Evolutionary conservation across 2,329 filamentous ascomycete genomes (phyloP), one percentile per base, ranked within the genome.

Genomic region (Penicillium sp.): DNA sequence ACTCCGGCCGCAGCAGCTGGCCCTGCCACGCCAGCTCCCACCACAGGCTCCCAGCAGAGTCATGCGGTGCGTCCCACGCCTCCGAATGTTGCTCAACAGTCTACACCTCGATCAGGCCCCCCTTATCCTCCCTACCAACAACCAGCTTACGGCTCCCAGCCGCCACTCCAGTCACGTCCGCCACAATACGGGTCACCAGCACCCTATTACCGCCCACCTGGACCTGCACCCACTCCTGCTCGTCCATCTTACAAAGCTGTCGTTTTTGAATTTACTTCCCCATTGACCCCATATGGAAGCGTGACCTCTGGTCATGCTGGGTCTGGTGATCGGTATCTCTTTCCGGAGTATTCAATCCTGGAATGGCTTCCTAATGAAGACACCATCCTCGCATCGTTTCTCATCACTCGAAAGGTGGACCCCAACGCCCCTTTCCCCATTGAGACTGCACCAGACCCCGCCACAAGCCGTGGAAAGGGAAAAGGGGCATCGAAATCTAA

Each of bases 331-430:
- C 75, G 80, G 21, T 82, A 78, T 63, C 63, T 81, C 1, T 80
- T 82, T 58, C 80, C 80, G 0, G 77, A 80, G 61, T 67, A 80
- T 63, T 75, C 78, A 3, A 80, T 81, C 3, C 62, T 82, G 19
- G 79, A 82, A 59, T 80, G 75, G 67, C 70, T 79, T 21, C 75
- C 77, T 4, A 76, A 74, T 16, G 78, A 78, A 35, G 78, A 73
- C 11, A 74, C 74, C 6, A 75, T 81, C 26, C 68, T 81, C 43
- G 78, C 76, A 31, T 81, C 80, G 1, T 81, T 81, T 60, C 64
- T 82, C 6, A 66, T 80, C 16, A 73, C 79, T 23, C 71, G 75
- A 14, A 77, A 77, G 53, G 77, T 79, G 1, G 75, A 75, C 49
- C 67, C 73, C 29, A 75, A 72, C 46, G 61, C 67, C 10, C 69